Base-by-base conservation (phyloP, 495 filamentous ascomycete species). In the Thermochaetoides thermophila region DNA sequence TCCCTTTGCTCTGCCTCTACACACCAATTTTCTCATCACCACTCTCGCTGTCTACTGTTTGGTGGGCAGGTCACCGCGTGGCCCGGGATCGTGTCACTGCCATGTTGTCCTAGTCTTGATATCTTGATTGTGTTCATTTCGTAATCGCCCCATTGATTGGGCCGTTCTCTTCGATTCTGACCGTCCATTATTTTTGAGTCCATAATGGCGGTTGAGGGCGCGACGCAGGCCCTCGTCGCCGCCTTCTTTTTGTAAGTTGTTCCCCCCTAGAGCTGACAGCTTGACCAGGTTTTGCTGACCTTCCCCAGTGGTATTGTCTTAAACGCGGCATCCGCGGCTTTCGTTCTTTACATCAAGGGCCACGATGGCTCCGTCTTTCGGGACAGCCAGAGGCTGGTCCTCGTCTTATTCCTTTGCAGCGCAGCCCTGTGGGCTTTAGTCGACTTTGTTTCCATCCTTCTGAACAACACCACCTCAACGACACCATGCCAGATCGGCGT, bases 301-400 rank as follows among this genome's bases (percentile, higher is more conserved):
- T 27, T 6, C 4, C 22, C 20, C 24, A 68, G 64, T 48, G 68
- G 68, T 26, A 61, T 65, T 27, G 51, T 69, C 17, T 54, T 68
- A 33, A 64, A 68, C 41, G 61, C 64, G 39, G 64, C 68, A 27
- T 58, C 63, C 25, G 60, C 59, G 31, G 60, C 60, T 19, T 47
- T 68, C 49, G 56, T 68, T 53, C 55, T 69, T 44, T 64, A 60
- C 44, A 48, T 56, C 43, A 64, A 58, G 35, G 63, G 63, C 35
- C 55, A 65, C 60, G 65, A 60, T 35, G 16, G 31, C 24, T 50
- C 56, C 24, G 38, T 59, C 16, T 62, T 68, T 44, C 51, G 60
- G 57, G 66, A 72, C 61, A 61, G 66, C 63, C 61, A 58, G 68
- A 72, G 68, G 68, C 68, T 72, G 68, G 68, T 64, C 66, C 68